A percentile compares a stretch with the other conserved stretches of the same genome.
These are phyloP conservation scores for Ceriops tagal DNA, from an alignment of 345 rosid genomes.

Conservation along the genomic window DNA sequence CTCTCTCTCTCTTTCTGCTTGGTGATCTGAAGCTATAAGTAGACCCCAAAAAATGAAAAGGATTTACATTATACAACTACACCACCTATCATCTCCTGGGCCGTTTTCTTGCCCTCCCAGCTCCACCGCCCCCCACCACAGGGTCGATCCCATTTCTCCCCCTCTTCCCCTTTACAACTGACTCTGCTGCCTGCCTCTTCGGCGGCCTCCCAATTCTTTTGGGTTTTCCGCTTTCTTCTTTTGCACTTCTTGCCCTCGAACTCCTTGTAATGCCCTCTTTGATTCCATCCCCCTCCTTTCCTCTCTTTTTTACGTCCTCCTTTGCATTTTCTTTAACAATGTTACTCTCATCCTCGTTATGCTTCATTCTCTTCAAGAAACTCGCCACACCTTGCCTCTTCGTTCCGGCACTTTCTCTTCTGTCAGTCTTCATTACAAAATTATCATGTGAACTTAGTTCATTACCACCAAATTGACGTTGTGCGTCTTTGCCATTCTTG, in stretches of 20 bases:
- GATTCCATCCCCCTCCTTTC: conserved; percentile 13
- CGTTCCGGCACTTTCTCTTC: conserved; percentile 29
- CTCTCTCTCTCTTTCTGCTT: neutral
- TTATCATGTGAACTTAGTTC: conserved; percentile 52
- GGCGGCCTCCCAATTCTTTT: conserved; percentile 43
- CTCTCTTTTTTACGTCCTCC: conserved; percentile 13
- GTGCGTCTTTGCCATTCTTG: conserved; percentile 25
- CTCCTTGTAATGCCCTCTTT: conserved; percentile 35
- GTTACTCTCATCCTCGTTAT: conserved; percentile 23
- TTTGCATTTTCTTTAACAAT: conserved; percentile 15
- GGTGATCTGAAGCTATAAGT: neutral
- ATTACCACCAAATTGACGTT: conserved; percentile 41
- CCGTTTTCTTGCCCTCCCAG: conserved; percentile 39
- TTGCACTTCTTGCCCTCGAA: conserved; percentile 35
- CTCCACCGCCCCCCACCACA: conserved; percentile 20
- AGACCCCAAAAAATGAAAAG: neutral
- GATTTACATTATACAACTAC: conserved; percentile 34
- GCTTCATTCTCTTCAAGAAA: conserved; percentile 52
- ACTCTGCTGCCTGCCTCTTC: conserved; percentile 24
- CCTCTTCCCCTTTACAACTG: conserved; percentile 24
- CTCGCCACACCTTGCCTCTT: conserved; percentile 46
- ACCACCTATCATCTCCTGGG: conserved; percentile 36
- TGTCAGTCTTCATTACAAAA: conserved; percentile 30
- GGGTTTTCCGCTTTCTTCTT: conserved; percentile 33
- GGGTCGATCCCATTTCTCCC: conserved; percentile 33